Base-by-base conservation (phyloP, 2,329 filamentous ascomycete species). In the Trichoderma endophyticum region DNA sequence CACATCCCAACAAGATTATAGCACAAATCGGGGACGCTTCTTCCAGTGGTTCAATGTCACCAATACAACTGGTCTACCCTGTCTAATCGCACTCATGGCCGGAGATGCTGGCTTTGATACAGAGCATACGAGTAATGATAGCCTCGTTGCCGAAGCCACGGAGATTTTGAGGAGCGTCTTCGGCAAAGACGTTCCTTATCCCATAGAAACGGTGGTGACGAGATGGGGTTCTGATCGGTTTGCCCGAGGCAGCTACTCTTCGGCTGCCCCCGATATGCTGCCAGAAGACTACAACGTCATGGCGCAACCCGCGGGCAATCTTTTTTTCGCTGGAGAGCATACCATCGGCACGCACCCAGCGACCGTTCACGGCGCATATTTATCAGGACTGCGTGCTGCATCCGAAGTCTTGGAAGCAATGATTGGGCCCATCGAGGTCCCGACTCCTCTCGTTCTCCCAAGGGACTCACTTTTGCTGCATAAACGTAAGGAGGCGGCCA, bases 21-120 rank as follows among this genome's bases (percentile, higher is more conserved):
- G 90, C 6, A 85, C 87, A 4, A 91, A 90, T 73, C 90, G 95
- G 68, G 95, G 95, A n/a, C 91, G 95, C 28, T 97, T 97, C 82
- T 99, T 98, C 78, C 89, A 99, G 76, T 98, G 97, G 89, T 98
- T 97, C 89, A 98, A 99, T 77, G 94, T 94, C 70, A 92, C 94
- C 73, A 93, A 94, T 76, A 97, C 93, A 3, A 94, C 93, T 60
- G 97, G 97, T 1, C 85, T 97, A 43, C 96, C 93, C 1, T 94
- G 94, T 66, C 86, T 98, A 28, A 90, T 98, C 73, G 96, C 94
- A 9, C 87, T 99, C 32, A 98, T 99, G 95, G 95, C 95, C 64
- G 96, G 96, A 26, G 93, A 98, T 76, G 93, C 97, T 24, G 96
- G 95, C 18, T 93, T 94, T 76, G 92, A 97, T 74, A 94, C 94